Base-by-base conservation (phyloP, 768 basidiomycete genomes). In the Boletellus sp. region DNA sequence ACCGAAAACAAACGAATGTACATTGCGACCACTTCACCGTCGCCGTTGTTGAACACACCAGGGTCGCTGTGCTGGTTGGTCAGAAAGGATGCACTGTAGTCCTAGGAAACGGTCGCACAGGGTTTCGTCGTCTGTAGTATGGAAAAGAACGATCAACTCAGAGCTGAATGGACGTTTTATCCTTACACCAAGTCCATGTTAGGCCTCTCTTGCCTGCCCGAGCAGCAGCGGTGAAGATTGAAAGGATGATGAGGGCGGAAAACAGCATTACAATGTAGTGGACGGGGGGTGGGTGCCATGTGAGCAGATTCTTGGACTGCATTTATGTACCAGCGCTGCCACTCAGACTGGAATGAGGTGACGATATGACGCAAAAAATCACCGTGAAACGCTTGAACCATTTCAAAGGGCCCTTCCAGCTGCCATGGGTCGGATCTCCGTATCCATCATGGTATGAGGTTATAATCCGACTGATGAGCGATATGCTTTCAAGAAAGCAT, bases 141-240 rank as follows among this genome's bases (percentile, higher is more conserved):
- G 20, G 41, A 4, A 6, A 37, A 42, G 15, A 4, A 13, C 6
- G 16, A 31, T 59, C 35, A 59, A 20, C n/a, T 1, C 35, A 2
- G 13, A n/a, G 3, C 6, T 3, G 2, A 4, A 26, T 8, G 42
- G 16, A n/a, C 1, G 8, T 17, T 16, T 4, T 0, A 1, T 40
- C 11, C 63, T 51, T 52, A 70, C 68, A 72, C 54, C 54, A 73
- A 26, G 71, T 57, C 71, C 71, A 72, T 35, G 56, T 57, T 19
- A 72, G 62, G 32, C 71, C 71, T n/a, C 70, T 63, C 57, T 72
- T 72, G 22, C 72, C 71, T 17, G 72, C 72, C 10, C 53, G 60
- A 34, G 53, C 62, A 16, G 51, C 45, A 16, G 52, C 26, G 2
- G 54, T 28, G 26, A 66, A 65, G 6, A 56, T 16, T 0, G 53